A percentile compares a stretch with the other conserved stretches of the same genome.
phyloP scores from a whole-genome alignment of 306 rosid species.

The Vigna angularis region DNA sequence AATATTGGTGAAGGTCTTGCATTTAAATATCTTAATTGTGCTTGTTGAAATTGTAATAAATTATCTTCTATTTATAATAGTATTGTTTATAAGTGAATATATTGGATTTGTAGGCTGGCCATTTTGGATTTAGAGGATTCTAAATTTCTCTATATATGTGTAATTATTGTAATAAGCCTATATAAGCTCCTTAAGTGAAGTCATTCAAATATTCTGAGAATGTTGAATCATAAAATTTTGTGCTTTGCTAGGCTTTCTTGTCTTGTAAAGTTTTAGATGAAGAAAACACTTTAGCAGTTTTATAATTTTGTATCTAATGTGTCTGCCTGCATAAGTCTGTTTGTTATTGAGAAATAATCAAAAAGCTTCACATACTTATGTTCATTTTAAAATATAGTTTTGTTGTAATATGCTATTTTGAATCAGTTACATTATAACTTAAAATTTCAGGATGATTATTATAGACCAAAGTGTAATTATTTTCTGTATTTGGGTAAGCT shows the following conservation, averaged over 20 bases:
- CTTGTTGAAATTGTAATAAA: not conserved
- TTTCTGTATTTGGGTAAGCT: slow-evolving; percentile 81
- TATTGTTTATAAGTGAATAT: not conserved
- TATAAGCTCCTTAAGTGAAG: not conserved
- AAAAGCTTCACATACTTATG: slow-evolving; percentile 5
- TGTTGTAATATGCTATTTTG: slow-evolving; percentile 23
- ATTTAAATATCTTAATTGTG: slow-evolving; percentile 3
- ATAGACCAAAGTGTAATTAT: slow-evolving; percentile 58
- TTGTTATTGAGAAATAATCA: slow-evolving; percentile 11
- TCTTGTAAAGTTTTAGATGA: not conserved
- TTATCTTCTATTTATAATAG: too few relatives aligned
- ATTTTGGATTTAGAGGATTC: not conserved
- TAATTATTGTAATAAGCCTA: too few relatives aligned
- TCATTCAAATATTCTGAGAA: not conserved
- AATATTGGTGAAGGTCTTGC: too few relatives aligned
- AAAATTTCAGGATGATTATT: slow-evolving; percentile 35
- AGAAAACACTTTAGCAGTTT: slow-evolving; percentile 2
- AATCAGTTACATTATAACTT: slow-evolving; percentile 28
- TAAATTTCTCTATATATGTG: not conserved
- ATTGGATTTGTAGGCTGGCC: not conserved
- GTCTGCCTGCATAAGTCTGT: slow-evolving; percentile 28
- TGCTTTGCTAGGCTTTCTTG: slow-evolving; percentile 18
- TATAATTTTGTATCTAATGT: slow-evolving; percentile 1
- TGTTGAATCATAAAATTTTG: not conserved
- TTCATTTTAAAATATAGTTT: slow-evolving; percentile 12